Evolutionary conservation across 805 yeast species (phyloP), one percentile per base, ranked within the genome.

Genomic region (Wickerhamomyces hampshirensis): DNA sequence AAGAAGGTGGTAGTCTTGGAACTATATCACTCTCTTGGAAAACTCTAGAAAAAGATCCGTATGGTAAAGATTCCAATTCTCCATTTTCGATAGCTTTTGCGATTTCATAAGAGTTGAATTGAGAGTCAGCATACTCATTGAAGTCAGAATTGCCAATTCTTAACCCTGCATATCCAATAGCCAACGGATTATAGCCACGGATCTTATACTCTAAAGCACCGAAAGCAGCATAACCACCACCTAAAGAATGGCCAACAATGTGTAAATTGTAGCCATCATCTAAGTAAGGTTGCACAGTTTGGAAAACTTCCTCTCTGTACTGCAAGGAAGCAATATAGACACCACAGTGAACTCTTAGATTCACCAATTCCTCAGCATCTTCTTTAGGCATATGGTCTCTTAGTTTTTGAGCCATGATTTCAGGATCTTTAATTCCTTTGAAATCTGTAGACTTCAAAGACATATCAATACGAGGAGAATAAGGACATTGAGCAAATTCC

Each of bases 221-320:
- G 23, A 84, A 58, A 4, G 68, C 58, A 2, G 88, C 80, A 34
- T 81, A 55, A 0, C 89, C 88, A 6, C 80, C 94, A 4, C 88
- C 89, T 28, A 84, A 58, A 0, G 93, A 84, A 57, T 85, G 95
- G 0, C 94, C 94, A 1, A 78, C 63, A 2, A 80, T 66, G 2
- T 72, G 65, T 5, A 82, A 39, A 15, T 63, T 53, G 51, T 77
- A 80, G 17, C 65, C 68, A 0, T 77, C 73, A 4, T 41, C 46
- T 24, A 46, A 21, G 21, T 69, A 58, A 14, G 61, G 48, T 9
- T 55, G 39, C 15, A 60, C 53, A 14, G 69, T 47, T 2, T 47
- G 42, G 11, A 58, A 47, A 2, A 79, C 59, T 9, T 57, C 47
- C 3, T 51, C 58, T 32, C 68, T 62, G 40, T 75, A 66, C 11